Base-by-base conservation (phyloP, 2,329 filamentous ascomycete species). In the Leptographium lundbergii region DNA sequence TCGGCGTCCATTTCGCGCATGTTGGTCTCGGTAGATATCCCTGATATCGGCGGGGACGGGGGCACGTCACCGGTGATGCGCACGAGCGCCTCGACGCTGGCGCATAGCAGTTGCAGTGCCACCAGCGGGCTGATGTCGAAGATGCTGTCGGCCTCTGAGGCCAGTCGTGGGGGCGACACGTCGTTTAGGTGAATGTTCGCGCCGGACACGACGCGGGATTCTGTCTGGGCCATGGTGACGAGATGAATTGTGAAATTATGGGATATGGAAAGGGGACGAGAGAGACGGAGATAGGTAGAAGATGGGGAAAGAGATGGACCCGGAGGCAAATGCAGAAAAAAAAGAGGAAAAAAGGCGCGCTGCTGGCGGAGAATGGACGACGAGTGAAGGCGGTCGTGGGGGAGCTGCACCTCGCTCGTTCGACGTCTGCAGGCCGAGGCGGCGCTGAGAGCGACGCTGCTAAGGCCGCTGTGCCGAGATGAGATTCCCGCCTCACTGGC, bases 71-170 rank as follows among this genome's bases (percentile, higher is more conserved):
- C 87, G 1, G 87, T 89, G 60, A 86, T 77, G 63, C 81, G 80
- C 32, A 90, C 86, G 57, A 94, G 77, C 4, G 82, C 78, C 66
- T 91, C 87, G 61, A 91, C 76, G 60, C 82, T 82, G 47, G 82
- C 78, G 64, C 85, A 85, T n/a, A 97, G 80, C 63, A 95, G 76
- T 67, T 86, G 88, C 67, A 97, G 80, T 6, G 91, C 91, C 2
- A 84, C 84, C 57, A 86, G 77, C 4, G 90, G 84, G 1, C 84
- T 75, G 61, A 96, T 78, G 57, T 81, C 81, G 72, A 88, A 88
- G 62, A 95, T 80, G 69, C 91, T 86, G 71, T 88, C 78, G 45
- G 59, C 55, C 14, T 63, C 60, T 72, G 67, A 64, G 3, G 60
- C 60, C 2, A 65, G 60, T 42, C 56, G 59, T 5, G 61, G 60